A percentile compares a stretch with the other conserved stretches of the same genome.
phyloP scores from a whole-genome alignment of 345 rosid genomes.

The Gossypium herbaceum region DNA sequence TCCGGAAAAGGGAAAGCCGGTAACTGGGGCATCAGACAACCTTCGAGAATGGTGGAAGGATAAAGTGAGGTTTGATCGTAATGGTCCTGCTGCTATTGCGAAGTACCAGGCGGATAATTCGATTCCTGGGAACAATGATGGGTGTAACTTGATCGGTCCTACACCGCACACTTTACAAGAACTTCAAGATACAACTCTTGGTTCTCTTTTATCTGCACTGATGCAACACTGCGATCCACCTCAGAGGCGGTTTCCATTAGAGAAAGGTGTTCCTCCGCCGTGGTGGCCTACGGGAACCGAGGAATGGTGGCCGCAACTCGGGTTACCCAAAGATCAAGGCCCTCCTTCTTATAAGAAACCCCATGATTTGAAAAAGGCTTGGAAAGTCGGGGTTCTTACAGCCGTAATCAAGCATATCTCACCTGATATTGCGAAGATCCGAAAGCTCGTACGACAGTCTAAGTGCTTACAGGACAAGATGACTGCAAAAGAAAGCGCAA shows the following conservation, averaged over 20 bases:
- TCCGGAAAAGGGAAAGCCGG: constrained; percentile 79
- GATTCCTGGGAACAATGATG: constrained; percentile 46
- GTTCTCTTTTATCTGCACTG: constrained; percentile 77
- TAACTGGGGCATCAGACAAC: constrained; percentile 85
- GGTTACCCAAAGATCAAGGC: constrained; percentile 58
- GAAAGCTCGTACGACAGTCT: constrained; percentile 76
- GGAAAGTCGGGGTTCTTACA: constrained; percentile 92
- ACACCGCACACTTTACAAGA: constrained; percentile 79
- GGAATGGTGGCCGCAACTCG: constrained; percentile 84
- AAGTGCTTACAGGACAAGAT: constrained; percentile 89
- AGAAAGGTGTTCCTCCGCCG: constrained; percentile 83
- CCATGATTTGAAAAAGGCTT: constrained; percentile 88
- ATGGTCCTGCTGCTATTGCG: constrained; percentile 84
- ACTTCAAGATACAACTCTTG: constrained; percentile 95
- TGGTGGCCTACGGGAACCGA: constrained; percentile 94
- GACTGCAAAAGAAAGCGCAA: constrained; percentile 85
- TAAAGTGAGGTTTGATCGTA: constrained; percentile 84
- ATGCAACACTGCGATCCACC: constrained; percentile 93
- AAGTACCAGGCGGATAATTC: constrained; percentile 65
- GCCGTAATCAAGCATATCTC: constrained; percentile 84
- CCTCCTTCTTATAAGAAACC: constrained; percentile 97
- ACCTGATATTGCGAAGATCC: constrained; percentile 65
- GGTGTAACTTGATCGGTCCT: constrained; percentile 45
- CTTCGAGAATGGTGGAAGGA: constrained; percentile 99
- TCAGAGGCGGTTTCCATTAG: constrained; percentile 79